These are phyloP conservation scores for Candida quercuum DNA, from an alignment of 805 yeast species.

Conservation along the genomic window DNA sequence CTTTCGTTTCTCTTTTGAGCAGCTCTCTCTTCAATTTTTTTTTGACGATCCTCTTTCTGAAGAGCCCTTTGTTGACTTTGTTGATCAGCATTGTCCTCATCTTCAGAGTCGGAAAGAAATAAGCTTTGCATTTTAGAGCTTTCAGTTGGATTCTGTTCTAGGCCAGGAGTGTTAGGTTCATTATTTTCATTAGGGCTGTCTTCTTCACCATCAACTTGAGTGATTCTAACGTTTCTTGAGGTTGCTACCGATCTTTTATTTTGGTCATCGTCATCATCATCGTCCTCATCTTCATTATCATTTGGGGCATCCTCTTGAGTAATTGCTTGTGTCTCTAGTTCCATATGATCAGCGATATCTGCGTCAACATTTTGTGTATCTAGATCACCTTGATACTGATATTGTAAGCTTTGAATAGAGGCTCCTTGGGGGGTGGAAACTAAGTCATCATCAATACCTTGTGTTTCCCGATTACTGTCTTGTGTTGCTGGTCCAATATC, in stretches of 20 bases:
- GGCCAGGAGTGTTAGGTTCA: neutral
- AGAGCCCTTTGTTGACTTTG: neutral
- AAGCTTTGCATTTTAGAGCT: neutral
- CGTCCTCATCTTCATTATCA: neutral
- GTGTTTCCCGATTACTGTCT: too few relatives aligned
- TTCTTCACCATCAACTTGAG: neutral
- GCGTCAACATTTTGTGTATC: neutral
- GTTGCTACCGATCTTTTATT: neutral
- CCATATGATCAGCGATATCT: too few relatives aligned
- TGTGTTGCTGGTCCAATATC: too few relatives aligned
- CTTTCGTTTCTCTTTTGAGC: slow-evolving; percentile 19
- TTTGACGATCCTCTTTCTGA: slow-evolving; percentile 7
- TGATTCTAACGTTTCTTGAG: neutral
- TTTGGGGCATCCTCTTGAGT: neutral
- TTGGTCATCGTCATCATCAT: slow-evolving; percentile 1
- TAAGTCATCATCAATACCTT: too few relatives aligned
- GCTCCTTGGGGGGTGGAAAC: too few relatives aligned
- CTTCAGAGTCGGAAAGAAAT: slow-evolving; percentile 1
- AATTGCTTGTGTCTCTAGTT: neutral
- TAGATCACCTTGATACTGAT: too few relatives aligned
- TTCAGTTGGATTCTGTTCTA: neutral
- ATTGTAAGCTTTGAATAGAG: too few relatives aligned
- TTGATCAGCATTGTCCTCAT: neutral
- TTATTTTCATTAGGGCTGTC: neutral
- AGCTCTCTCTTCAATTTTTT: slow-evolving; percentile 16